These are phyloP conservation scores for Oxyria digyna DNA, from an alignment of 148 eudicot genomes.

Conservation along the genomic window DNA sequence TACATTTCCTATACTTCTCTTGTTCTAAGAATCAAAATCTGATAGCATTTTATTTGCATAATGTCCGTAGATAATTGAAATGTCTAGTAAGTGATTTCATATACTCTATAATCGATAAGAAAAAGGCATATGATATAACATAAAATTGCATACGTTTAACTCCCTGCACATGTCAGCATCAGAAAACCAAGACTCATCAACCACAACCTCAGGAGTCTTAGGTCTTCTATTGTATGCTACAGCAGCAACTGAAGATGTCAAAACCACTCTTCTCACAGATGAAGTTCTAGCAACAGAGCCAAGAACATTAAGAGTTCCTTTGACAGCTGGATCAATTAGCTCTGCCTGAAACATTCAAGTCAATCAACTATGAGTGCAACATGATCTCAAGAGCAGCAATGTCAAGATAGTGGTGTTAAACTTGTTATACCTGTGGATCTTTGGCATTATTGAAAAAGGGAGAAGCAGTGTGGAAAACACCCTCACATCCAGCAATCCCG, in stretches of 20 bases:
- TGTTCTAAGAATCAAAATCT: neutral
- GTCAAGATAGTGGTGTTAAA: neutral
- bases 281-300: constrained; percentile 16
- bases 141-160: constrained; percentile 9
- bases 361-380: neutral
- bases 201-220: constrained; percentile 15
- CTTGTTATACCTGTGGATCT: constrained; percentile 12
- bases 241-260: constrained; percentile 31
- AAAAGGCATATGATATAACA: neutral
- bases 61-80: neutral
- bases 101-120: neutral
- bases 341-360: constrained; percentile 15
- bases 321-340: constrained; percentile 26
- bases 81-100: neutral
- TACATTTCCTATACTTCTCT: neutral
- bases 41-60: neutral
- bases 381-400: neutral
- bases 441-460: constrained; percentile 12
- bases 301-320: constrained; percentile 34
- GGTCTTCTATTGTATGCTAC: constrained; percentile 13
- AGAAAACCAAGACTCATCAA: constrained; percentile 31
- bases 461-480: constrained; percentile 27
- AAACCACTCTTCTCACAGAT: constrained; percentile 22
- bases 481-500: constrained; percentile 22
- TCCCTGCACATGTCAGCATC: constrained; percentile 15